A percentile compares a stretch with the other conserved stretches of the same genome.
Evolutionary conservation across 106 monocot species (phyloP).

Genomic region (Allium cepa): DNA sequence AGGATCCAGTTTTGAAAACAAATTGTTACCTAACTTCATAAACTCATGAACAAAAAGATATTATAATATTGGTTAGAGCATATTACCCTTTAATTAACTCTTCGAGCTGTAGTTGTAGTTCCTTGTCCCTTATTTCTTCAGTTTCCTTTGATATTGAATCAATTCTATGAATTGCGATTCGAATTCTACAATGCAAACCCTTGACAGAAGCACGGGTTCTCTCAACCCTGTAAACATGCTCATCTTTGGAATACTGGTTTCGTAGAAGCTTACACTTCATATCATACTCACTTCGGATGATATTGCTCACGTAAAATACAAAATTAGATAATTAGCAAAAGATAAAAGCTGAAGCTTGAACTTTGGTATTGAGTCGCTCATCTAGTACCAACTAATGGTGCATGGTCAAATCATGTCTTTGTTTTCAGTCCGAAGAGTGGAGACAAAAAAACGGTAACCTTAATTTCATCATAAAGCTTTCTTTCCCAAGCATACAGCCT

Average conservation of each 20-base stretch:
- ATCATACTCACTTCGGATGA: slow-evolving; percentile 81
- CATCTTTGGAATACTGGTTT: slow-evolving; percentile 58
- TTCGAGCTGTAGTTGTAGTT: slow-evolving; percentile 91
- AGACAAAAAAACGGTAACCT: slow-evolving; percentile 33
- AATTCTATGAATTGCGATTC: slow-evolving; percentile 86
- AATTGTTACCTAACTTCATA: too few relatives aligned
- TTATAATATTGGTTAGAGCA: neutral
- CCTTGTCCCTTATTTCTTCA: slow-evolving; percentile 81
- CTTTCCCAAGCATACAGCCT: slow-evolving; percentile 97
- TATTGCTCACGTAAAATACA: slow-evolving; percentile 59
- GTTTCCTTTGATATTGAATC: slow-evolving; percentile 79
- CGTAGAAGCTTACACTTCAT: slow-evolving; percentile 62
- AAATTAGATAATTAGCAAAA: too few relatives aligned
- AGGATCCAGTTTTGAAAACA: too few relatives aligned
- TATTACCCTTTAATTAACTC: slow-evolving; percentile 86
- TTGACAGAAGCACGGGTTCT: slow-evolving; percentile 86
- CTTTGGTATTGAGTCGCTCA: too few relatives aligned
- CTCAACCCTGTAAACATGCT: slow-evolving; percentile 45
- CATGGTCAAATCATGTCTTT: too few relatives aligned
- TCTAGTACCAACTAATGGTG: too few relatives aligned
- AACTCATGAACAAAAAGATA: neutral
- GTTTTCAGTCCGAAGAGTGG: too few relatives aligned
- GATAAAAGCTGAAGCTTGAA: too few relatives aligned
- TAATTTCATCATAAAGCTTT: slow-evolving; percentile 99
- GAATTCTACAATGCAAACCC: slow-evolving; percentile 84